phyloP scores from a whole-genome alignment of 169 alveolate species.

The Plasmodium inui region DNA sequence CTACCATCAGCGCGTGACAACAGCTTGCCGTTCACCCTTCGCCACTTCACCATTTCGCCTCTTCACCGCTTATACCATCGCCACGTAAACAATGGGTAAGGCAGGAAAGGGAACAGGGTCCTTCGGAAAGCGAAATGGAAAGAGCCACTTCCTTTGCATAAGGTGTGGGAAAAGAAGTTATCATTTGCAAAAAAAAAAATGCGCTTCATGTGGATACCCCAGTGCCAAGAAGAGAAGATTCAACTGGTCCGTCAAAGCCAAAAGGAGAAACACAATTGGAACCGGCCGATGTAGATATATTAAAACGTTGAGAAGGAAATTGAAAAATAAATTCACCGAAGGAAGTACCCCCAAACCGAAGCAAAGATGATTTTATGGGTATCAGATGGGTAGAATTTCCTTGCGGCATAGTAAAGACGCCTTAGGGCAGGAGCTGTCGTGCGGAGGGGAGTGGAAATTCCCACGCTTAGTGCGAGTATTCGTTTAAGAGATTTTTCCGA shows the following conservation, averaged over 20 bases:
- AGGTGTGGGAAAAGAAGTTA: slow-evolving; percentile 96
- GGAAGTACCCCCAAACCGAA: slow-evolving; percentile 92
- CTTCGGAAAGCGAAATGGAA: slow-evolving; percentile 96
- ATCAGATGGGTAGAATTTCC: neutral
- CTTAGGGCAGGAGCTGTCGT: neutral
- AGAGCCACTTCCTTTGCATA: slow-evolving; percentile 96
- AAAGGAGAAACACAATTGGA: slow-evolving; percentile 96
- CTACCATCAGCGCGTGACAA: neutral
- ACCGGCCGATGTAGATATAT: slow-evolving; percentile 97
- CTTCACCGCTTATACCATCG: neutral
- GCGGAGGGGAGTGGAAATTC: neutral
- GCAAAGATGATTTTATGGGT: slow-evolving; percentile 25
- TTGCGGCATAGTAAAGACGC: neutral
- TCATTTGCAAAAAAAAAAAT: slow-evolving; percentile 95
- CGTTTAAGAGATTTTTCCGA: neutral
- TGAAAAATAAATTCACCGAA: slow-evolving; percentile 96
- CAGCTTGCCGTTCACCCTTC: neutral
- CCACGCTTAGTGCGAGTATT: neutral
- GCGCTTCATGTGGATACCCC: slow-evolving; percentile 98
- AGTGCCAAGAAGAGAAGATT: slow-evolving; percentile 95
- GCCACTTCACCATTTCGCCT: neutral
- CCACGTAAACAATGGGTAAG: slow-evolving; percentile 87
- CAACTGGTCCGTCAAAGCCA: slow-evolving; percentile 97
- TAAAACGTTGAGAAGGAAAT: slow-evolving; percentile 95
- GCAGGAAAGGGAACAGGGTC: slow-evolving; percentile 98